phyloP scores from a whole-genome alignment of 345 rosid genomes.

The Turritis glabra region DNA sequence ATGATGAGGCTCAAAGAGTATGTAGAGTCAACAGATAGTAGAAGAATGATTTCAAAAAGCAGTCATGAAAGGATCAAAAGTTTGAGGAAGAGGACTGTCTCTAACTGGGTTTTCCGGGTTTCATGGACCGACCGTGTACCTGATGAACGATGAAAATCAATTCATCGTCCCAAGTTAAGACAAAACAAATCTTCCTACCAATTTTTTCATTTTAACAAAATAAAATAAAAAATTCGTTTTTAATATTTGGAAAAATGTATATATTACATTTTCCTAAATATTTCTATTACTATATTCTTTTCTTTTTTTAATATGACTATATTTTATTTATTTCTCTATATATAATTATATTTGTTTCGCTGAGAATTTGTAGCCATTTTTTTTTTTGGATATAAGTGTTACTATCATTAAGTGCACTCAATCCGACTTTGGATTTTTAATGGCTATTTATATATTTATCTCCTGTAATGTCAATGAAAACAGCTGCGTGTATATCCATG shows the following conservation, averaged over 20 bases:
- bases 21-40: conserved; percentile 39
- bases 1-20: conserved; percentile 52
- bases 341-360: neutral
- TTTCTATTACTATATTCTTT: neutral
- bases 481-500: neutral
- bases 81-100: conserved; percentile 47
- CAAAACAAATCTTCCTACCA: conserved; percentile 8
- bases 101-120: conserved; percentile 73
- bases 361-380: conserved; percentile 11
- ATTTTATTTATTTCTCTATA: conserved; percentile 5
- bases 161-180: conserved; percentile 22
- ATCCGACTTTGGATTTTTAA: conserved; percentile 27
- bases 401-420: conserved; percentile 16
- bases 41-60: conserved; percentile 30
- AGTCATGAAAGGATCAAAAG: conserved; percentile 47
- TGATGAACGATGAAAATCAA: conserved; percentile 47
- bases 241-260: conserved; percentile 16
- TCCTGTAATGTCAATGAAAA: conserved; percentile 1
- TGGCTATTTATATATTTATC: conserved; percentile 5
- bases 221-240: neutral
- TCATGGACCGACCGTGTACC: conserved; percentile 58
- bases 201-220: neutral
- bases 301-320: neutral
- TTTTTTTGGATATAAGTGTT: conserved; percentile 8
- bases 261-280: conserved; percentile 17